Percentiles rank a stretch among this genome's conserved stretches.
phyloP scores from a whole-genome alignment of 257 asterid genomes.

The Anisodus tanguticus region DNA sequence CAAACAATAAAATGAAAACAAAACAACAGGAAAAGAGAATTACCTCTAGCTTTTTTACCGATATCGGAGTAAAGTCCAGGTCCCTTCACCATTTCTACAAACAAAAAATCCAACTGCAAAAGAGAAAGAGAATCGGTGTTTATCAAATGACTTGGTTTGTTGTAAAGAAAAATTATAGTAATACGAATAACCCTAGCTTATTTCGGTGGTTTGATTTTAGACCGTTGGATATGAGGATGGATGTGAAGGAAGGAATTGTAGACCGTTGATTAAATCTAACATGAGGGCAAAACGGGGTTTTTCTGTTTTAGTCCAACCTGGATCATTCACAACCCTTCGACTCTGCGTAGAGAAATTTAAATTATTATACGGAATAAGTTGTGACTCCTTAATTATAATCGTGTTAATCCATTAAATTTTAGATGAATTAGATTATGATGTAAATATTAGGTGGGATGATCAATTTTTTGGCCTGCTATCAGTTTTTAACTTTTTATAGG shows the following conservation, averaged over 20 bases:
- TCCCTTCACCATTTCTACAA: background rate
- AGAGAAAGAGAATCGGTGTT: background rate
- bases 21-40: background rate
- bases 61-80: slow-evolving; percentile 27
- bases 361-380: no score
- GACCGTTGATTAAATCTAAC: slow-evolving; percentile 10
- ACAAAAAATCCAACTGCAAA: no score
- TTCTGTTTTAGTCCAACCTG: background rate
- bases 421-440: no score
- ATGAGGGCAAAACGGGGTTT: background rate
- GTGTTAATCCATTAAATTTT: no score
- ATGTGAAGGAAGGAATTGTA: no score
- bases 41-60: slow-evolving; percentile 28
- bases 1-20: background rate
- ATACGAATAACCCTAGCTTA: background rate
- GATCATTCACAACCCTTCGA: background rate
- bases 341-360: background rate
- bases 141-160: slow-evolving; percentile 20
- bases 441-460: no score
- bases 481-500: no score
- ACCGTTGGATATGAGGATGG: background rate
- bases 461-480: no score
- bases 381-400: no score
- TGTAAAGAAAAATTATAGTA: background rate
- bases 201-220: background rate